These are phyloP conservation scores for Beta lomatogona DNA, from an alignment of 179 eudicot species.

Conservation along the genomic window DNA sequence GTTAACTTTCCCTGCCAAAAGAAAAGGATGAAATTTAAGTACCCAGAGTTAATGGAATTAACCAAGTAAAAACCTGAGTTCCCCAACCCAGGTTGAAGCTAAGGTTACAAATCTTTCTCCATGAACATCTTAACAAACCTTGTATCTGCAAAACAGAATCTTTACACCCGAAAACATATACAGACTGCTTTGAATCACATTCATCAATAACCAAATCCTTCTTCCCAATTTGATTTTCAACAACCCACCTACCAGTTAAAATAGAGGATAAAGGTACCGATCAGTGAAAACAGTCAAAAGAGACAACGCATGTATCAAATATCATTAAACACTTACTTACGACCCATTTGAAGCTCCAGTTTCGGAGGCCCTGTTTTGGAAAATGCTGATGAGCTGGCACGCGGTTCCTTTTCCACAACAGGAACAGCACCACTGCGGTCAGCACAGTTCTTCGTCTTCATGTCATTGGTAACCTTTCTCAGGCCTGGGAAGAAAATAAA, in stretches of 20 bases:
- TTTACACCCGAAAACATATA: conserved; percentile 83
- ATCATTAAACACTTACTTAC: conserved; percentile 66
- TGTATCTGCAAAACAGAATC: conserved; percentile 82
- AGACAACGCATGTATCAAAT: background rate
- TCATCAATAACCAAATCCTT: conserved; percentile 75
- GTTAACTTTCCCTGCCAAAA: conserved; percentile 85
- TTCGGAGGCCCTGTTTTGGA: conserved; percentile 84
- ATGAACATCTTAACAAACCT: conserved; percentile 46
- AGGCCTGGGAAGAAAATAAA: conserved; percentile 49
- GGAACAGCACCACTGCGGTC: conserved; percentile 77
- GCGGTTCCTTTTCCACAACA: conserved; percentile 59
- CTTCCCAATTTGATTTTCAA: conserved; percentile 81
- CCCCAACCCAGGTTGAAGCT: background rate
- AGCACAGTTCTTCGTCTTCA: conserved; percentile 89
- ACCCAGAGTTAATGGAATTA: background rate
- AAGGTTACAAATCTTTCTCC: background rate
- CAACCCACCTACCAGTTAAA: conserved; percentile 68
- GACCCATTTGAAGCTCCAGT: conserved; percentile 97
- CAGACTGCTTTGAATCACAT: conserved; percentile 86
- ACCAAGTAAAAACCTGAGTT: background rate
- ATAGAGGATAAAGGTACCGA: background rate
- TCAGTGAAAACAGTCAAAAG: conserved; percentile 15
- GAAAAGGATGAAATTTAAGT: conserved; percentile 8
- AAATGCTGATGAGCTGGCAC: conserved; percentile 45
- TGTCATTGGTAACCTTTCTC: conserved; percentile 84